phyloP scores from a whole-genome alignment of 2,329 filamentous ascomycete genomes.

The Pseudogymnoascus sp. region DNA sequence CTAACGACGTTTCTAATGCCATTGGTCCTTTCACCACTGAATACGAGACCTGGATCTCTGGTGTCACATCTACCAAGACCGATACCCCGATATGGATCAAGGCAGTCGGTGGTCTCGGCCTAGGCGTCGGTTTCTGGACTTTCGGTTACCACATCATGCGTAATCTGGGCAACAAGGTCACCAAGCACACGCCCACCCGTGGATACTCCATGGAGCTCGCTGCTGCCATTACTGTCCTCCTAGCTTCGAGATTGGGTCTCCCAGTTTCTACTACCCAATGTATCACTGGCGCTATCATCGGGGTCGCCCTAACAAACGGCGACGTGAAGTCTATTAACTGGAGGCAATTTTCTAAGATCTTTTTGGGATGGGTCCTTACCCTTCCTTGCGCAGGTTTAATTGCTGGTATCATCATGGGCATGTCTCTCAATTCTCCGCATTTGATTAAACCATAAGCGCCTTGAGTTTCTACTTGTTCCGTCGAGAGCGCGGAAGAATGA shows the following conservation, averaged over 20 bases:
- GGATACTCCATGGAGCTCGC: constrained; percentile 72
- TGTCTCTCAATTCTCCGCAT: constrained; percentile 47
- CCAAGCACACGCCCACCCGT: constrained; percentile 53
- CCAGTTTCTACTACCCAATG: constrained; percentile 73
- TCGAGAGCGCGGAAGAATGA: no score
- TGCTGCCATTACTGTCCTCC: constrained; percentile 64
- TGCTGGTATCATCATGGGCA: constrained; percentile 33
- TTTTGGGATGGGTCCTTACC: constrained; percentile 59
- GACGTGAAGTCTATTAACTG: constrained; percentile 65
- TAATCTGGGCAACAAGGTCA: constrained; percentile 72
- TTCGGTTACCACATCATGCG: constrained; percentile 80
- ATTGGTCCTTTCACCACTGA: constrained; percentile 63
- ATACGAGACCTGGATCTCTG: constrained; percentile 59
- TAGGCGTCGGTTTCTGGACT: constrained; percentile 60
- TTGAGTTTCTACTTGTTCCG: no score
- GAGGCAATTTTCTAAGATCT: constrained; percentile 59
- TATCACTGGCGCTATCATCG: constrained; percentile 71
- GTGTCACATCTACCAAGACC: constrained; percentile 53
- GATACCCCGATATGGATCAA: constrained; percentile 68
- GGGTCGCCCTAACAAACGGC: constrained; percentile 70
- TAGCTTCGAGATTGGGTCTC: constrained; percentile 67
- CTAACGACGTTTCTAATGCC: constrained; percentile 68
- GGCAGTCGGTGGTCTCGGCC: constrained; percentile 54
- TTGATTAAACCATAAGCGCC: not conserved
- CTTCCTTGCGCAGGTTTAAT: constrained; percentile 36